phyloP scores from a whole-genome alignment of 1,139 yeast genomes.

The Kazachstania sp. region DNA sequence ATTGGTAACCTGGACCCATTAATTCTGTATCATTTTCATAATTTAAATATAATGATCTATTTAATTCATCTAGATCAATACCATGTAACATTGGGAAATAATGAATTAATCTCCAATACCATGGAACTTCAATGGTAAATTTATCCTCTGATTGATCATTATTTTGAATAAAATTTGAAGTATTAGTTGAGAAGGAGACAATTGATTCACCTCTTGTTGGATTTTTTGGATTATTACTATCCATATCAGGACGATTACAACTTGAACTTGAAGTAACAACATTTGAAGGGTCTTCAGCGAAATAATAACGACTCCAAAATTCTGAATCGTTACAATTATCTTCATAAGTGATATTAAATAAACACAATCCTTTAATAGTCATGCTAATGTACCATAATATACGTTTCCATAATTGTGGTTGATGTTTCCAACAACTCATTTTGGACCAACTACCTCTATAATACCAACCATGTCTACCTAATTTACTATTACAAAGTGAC shows the following conservation, averaged over 20 bases:
- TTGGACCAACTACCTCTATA: constrained; percentile 24
- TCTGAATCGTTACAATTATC: constrained; percentile 24
- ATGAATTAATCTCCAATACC: constrained; percentile 26
- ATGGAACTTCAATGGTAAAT: constrained; percentile 11
- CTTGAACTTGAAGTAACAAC: too few relatives aligned
- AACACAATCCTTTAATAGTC: constrained; percentile 14
- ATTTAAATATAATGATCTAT: constrained; percentile 17
- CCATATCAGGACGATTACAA: too few relatives aligned
- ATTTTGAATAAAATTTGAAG: not conserved
- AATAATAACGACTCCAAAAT: constrained; percentile 21
- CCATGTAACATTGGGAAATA: constrained; percentile 26
- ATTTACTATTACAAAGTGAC: constrained; percentile 17
- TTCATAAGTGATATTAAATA: constrained; percentile 13
- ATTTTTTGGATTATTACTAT: constrained; percentile 1
- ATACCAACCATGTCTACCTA: constrained; percentile 29
- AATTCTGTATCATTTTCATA: constrained; percentile 17
- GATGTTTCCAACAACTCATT: constrained; percentile 25
- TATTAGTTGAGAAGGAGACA: not conserved
- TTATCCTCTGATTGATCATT: constrained; percentile 1
- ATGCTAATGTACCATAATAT: constrained; percentile 22
- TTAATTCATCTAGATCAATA: constrained; percentile 28
- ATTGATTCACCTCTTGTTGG: constrained; percentile 1
- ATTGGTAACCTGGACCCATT: constrained; percentile 21
- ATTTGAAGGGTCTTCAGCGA: constrained; percentile 1
- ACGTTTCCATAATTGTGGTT: constrained; percentile 22